A percentile compares a stretch with the other conserved stretches of the same genome.
phyloP scores from a whole-genome alignment of 116 monocot species.

The Trichopus zeylanicus region DNA sequence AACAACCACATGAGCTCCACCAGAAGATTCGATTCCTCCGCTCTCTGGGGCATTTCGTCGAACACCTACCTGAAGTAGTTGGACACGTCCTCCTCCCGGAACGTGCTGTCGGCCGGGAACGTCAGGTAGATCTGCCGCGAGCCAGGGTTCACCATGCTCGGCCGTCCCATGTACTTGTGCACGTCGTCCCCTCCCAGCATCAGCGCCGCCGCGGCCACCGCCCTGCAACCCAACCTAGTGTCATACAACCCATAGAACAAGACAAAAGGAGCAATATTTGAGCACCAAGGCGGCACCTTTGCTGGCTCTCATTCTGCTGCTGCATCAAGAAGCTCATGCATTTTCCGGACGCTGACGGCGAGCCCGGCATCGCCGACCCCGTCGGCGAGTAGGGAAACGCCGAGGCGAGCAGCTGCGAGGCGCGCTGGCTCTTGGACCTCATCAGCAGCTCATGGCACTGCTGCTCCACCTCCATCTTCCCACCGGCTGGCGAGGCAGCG shows the following conservation, averaged over 20 bases:
- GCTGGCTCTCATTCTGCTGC: slow-evolving; percentile 9
- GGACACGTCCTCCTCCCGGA: slow-evolving; percentile 72
- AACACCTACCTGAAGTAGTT: slow-evolving; percentile 65
- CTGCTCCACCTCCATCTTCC: slow-evolving; percentile 31
- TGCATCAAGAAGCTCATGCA: slow-evolving; percentile 8
- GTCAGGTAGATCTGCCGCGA: slow-evolving; percentile 80
- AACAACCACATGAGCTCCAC: not conserved
- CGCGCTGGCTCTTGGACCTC: slow-evolving; percentile 69
- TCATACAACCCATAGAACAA: not conserved
- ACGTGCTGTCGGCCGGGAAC: slow-evolving; percentile 78
- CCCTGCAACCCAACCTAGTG: not conserved
- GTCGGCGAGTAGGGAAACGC: slow-evolving; percentile 62
- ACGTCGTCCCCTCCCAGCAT: slow-evolving; percentile 22
- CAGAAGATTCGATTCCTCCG: not conserved
- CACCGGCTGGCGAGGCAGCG: not conserved
- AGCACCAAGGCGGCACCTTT: slow-evolving; percentile 5
- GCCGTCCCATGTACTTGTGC: slow-evolving; percentile 24
- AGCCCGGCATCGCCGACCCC: not conserved
- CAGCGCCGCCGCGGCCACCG: slow-evolving; percentile 18
- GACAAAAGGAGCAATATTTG: not conserved
- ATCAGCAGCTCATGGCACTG: slow-evolving; percentile 46
- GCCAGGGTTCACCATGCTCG: slow-evolving; percentile 44
- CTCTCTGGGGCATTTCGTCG: not conserved
- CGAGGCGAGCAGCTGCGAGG: slow-evolving; percentile 1
- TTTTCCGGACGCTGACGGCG: slow-evolving; percentile 1